These are phyloP conservation scores for Ramaria rubella DNA, from an alignment of 768 basidiomycete genomes.

Conservation along the genomic window DNA sequence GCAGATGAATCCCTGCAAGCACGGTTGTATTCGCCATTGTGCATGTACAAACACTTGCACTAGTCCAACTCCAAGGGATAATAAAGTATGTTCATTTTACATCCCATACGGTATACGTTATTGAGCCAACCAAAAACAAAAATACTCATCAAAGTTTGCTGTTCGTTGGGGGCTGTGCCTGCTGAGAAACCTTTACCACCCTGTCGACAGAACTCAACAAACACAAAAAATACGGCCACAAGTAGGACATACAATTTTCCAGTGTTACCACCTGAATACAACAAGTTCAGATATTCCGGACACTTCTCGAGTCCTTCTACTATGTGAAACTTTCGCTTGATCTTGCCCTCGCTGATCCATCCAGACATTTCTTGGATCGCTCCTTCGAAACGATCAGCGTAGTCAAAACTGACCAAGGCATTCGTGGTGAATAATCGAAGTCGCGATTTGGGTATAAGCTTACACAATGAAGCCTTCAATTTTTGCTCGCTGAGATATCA, in stretches of 20 bases:
- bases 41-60: no score
- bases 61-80: no score
- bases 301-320: slow-evolving; percentile 71
- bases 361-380: slow-evolving; percentile 52
- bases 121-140: no score
- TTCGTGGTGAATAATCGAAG: background rate
- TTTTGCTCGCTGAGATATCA: slow-evolving; percentile 73
- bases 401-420: slow-evolving; percentile 55
- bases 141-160: no score
- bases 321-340: slow-evolving; percentile 77
- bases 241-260: slow-evolving; percentile 55
- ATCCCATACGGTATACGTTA: no score
- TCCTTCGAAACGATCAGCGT: slow-evolving; percentile 48
- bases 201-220: no score
- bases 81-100: no score
- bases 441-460: slow-evolving; percentile 18
- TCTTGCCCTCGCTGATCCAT: slow-evolving; percentile 57
- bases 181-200: no score
- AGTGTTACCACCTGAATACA: slow-evolving; percentile 71
- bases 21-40: no score
- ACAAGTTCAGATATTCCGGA: slow-evolving; percentile 57
- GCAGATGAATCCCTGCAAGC: no score
- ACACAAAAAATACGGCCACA: no score
- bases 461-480: slow-evolving; percentile 83
- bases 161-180: no score